Evolutionary conservation across 2,329 filamentous ascomycete genomes (phyloP), one percentile per base, ranked within the genome.

Genomic region (Laburnicola sp.): DNA sequence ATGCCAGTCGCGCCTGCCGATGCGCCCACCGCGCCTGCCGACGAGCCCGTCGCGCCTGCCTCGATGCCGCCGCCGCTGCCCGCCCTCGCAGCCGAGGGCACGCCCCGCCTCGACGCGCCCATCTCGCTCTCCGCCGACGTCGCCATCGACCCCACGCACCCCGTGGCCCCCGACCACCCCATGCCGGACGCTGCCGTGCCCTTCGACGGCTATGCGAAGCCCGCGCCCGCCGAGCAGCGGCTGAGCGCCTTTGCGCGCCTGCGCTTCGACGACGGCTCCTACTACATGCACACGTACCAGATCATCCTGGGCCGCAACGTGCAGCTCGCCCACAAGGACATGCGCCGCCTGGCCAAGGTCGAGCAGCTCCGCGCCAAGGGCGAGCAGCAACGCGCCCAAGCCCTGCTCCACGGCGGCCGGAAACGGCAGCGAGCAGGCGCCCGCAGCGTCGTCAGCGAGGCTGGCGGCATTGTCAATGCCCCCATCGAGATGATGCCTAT

Each of bases 231-330:
- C 51, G 58, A 71, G 45, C 65, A 71, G 53, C 66, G 66, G 44
- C 80, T 84, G 53, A 78, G 81, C 57, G 84, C 83, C 30, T 86
- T 83, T 69, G 84, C 84, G 35, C 84, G 85, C 65, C 75, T 92
- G 54, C 82, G 86, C 62, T 91, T 92, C 66, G 80, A 82, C 59
- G 88, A 92, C 75, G 87, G 87, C 65, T 82, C 85, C 49, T 91
- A 89, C 69, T 88, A 89, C 72, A 88, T 92, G 84, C 89, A 85
- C 45, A 90, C 87, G 1, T 86, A 86, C 61, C 80, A 83, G 45
- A 81, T 91, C 60, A 82, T 88, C 50, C 83, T 92, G 26, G 88
- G 87, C 48, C 85, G 88, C 54, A 88, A 91, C 70, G 79, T 85
- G 25, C 56, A 65, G 8, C 66, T 69, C 11, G 68, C 69, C 26